phyloP scores from a whole-genome alignment of 345 rosid genomes.

The Eucalyptus marginata region DNA sequence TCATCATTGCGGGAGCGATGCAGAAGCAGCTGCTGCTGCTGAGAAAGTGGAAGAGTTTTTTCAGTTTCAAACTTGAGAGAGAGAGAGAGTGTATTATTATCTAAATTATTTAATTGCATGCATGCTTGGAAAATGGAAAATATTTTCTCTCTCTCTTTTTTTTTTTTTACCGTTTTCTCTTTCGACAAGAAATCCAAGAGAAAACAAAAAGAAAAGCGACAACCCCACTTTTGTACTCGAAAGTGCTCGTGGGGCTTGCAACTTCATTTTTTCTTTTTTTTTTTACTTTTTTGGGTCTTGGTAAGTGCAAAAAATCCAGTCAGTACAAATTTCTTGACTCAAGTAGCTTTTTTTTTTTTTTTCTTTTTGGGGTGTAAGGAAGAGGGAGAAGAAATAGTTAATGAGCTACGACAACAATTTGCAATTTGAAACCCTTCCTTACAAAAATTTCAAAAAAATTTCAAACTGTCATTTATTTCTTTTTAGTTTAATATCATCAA shows the following conservation, averaged over 20 bases:
- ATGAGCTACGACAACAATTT: too few relatives aligned
- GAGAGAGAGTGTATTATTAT: background rate
- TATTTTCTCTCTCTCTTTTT: background rate
- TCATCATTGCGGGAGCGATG: background rate
- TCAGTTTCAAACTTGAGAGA: background rate
- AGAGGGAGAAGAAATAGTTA: too few relatives aligned
- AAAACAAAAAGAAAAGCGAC: background rate
- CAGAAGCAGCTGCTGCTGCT: background rate
- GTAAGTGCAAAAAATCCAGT: background rate
- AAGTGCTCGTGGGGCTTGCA: background rate
- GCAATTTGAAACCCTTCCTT: too few relatives aligned
- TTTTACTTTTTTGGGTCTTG: background rate
- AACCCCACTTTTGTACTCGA: background rate
- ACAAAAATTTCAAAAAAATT: too few relatives aligned
- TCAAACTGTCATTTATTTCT: too few relatives aligned
- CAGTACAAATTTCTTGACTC: background rate
- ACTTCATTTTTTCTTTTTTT: background rate
- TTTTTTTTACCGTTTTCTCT: background rate
- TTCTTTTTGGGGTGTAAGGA: too few relatives aligned
- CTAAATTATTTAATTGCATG: background rate
- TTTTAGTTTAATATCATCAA: rapidly evolving
- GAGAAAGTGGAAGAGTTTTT: background rate
- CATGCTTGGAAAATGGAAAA: background rate
- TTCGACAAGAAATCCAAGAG: background rate
- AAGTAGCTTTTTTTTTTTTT: background rate